Percentiles rank a stretch among this genome's conserved stretches.
These are phyloP conservation scores for Cucurbita maxima DNA, from an alignment of 306 rosid genomes.

Conservation along the genomic window DNA sequence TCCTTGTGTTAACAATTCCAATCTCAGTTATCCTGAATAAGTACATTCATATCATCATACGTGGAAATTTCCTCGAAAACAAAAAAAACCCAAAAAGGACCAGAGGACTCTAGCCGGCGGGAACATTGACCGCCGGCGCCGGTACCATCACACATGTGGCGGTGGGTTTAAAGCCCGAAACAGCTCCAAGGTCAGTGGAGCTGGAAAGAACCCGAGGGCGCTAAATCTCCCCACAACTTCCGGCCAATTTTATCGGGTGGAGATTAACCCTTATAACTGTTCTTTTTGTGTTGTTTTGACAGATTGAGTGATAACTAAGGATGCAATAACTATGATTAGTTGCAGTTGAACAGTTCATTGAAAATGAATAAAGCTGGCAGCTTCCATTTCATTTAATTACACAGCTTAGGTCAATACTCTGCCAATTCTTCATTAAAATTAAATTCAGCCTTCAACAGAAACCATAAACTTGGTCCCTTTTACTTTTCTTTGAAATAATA, in stretches of 20 bases:
- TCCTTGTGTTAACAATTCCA: conserved; percentile 7
- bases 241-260: not conserved
- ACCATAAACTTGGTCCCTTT: not conserved
- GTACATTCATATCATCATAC: not conserved
- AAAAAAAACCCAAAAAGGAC: not conserved
- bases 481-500: no score
- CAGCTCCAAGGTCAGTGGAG: not conserved
- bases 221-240: not conserved
- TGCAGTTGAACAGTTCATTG: not conserved
- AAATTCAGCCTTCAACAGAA: not conserved
- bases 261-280: not conserved
- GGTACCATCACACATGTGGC: not conserved
- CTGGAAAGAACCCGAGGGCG: not conserved
- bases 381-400: not conserved
- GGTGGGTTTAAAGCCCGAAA: not conserved
- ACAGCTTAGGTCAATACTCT: not conserved
- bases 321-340: not conserved
- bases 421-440: not conserved
- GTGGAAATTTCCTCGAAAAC: not conserved
- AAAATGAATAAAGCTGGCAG: not conserved
- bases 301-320: not conserved
- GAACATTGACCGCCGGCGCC: not conserved
- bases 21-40: conserved; percentile 6
- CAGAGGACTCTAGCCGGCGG: not conserved
- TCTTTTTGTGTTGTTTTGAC: not conserved